Evolutionary conservation across 768 basidiomycete species (phyloP).

Genomic region (Agaricus sinodeliciosus): DNA sequence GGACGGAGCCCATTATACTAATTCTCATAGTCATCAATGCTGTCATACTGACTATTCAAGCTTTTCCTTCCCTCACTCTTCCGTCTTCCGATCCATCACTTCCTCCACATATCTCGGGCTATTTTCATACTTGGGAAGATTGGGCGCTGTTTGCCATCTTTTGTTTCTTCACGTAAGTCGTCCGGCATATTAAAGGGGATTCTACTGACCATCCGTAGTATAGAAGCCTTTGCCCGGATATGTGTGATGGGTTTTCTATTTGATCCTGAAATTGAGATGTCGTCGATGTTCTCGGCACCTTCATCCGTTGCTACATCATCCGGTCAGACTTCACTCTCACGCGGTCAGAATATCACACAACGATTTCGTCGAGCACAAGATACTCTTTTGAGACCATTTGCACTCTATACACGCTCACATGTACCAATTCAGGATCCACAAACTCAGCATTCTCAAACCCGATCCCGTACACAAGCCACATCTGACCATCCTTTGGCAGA

Average conservation of each 20-base stretch:
- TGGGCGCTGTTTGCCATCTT: conserved; percentile 80
- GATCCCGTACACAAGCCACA: conserved; percentile 9
- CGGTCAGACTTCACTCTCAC: conserved; percentile 33
- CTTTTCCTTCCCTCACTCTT: conserved; percentile 54
- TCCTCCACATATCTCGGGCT: conserved; percentile 48
- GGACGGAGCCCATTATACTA: conserved; percentile 84
- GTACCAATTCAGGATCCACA: conserved; percentile 10
- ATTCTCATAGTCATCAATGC: conserved; percentile 81
- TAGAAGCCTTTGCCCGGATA: conserved; percentile 86
- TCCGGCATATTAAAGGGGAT: background rate
- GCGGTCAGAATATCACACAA: conserved; percentile 40
- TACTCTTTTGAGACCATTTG: conserved; percentile 50
- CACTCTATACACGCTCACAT: conserved; percentile 27
- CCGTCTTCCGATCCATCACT: conserved; percentile 34
- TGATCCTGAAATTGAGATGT: conserved; percentile 67
- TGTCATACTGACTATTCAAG: conserved; percentile 74
- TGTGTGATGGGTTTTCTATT: conserved; percentile 85
- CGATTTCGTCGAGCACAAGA: conserved; percentile 36
- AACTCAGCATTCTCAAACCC: background rate
- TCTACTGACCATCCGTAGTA: conserved; percentile 30
- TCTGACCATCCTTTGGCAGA: conserved; percentile 23
- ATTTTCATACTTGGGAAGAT: conserved; percentile 89
- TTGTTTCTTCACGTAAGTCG: conserved; percentile 73
- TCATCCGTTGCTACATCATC: conserved; percentile 21
- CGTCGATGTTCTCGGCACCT: conserved; percentile 22